Evolutionary conservation across 2,329 filamentous ascomycete species (phyloP).

Genomic region (Trichophyton benhamiae): DNA sequence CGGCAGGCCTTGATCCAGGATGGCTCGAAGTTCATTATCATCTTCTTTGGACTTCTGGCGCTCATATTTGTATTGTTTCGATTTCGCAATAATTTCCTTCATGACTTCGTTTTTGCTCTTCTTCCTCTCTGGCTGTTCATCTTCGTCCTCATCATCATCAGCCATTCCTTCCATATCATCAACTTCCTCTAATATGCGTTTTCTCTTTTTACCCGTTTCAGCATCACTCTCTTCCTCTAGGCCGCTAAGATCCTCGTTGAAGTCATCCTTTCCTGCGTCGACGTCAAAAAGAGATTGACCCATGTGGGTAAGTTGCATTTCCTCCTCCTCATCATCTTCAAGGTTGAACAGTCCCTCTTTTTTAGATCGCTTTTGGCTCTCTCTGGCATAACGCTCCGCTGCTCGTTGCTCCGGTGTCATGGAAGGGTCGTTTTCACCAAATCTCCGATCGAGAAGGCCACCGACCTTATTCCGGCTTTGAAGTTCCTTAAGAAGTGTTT

Average conservation of each 20-base stretch:
- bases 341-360: slow-evolving; percentile 77
- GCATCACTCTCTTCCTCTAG: slow-evolving; percentile 48
- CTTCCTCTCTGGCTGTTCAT: slow-evolving; percentile 62
- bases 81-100: slow-evolving; percentile 96
- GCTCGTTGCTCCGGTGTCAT: slow-evolving; percentile 92
- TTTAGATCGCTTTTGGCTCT: slow-evolving; percentile 68
- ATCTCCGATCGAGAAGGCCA: slow-evolving; percentile 81
- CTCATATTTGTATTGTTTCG: slow-evolving; percentile 89
- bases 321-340: slow-evolving; percentile 64
- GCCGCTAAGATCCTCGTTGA: slow-evolving; percentile 56
- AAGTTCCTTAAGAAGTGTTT: slow-evolving; percentile 81
- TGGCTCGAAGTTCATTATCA: slow-evolving; percentile 73
- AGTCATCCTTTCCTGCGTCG: slow-evolving; percentile 53
- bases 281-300: slow-evolving; percentile 61
- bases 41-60: slow-evolving; percentile 85
- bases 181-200: slow-evolving; percentile 35
- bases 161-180: slow-evolving; percentile 28
- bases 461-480: slow-evolving; percentile 81
- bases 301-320: slow-evolving; percentile 65
- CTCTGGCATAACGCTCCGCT: slow-evolving; percentile 76
- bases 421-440: slow-evolving; percentile 87
- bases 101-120: slow-evolving; percentile 96
- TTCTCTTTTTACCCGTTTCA: slow-evolving; percentile 41
- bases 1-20: slow-evolving; percentile 71
- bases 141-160: slow-evolving; percentile 35